Evolutionary conservation across 768 basidiomycete species (phyloP), one percentile per base, ranked within the genome.

Genomic region (Leccinum variicolor): DNA sequence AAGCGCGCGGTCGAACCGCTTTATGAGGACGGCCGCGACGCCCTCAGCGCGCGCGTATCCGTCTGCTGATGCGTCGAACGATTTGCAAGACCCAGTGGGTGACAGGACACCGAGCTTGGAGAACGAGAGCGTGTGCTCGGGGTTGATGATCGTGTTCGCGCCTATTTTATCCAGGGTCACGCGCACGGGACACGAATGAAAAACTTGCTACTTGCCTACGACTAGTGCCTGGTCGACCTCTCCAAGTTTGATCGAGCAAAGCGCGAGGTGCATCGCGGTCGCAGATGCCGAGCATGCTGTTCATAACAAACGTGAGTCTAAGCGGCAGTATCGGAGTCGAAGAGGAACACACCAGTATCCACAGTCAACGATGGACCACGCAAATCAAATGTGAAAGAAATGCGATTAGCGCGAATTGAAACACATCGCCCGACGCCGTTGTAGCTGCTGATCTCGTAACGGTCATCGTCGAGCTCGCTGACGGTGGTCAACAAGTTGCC

Each of bases 161-260:
- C 65, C 67, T 68, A 45, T 50, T 11, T 7, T 14, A 47, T 7
- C 41, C 4, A n/a, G n/a, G 13, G 10, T 26, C 14, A 13, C 59
- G 6, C 2, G 3, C 6, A 23, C 2, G 4, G 1, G 5, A 36
- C 14, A 31, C 1, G 15, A 17, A 23, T 21, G 7, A 13, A 49
- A 9, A n/a, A 41, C 8, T 21, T 21, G 43, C 11, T n/a, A 57
- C 66, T 55, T 3, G 59, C 66, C 67, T 0, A 69, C 64, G 28
- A 83, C 75, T 8, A 84, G 69, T 0, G 81, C 81, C 4, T 77
- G 74, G 26, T 80, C 75, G 31, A 81, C 75, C 43, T 82, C 81
- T 1, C 79, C 79, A 31, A 64, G 66, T 21, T 67, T 67, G 6
- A 83, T 67, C 0, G 78, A 74, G 29, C 77, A 75, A 2, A 81